Base-by-base conservation (phyloP, 768 basidiomycete genomes). In the Mycena amicta region DNA sequence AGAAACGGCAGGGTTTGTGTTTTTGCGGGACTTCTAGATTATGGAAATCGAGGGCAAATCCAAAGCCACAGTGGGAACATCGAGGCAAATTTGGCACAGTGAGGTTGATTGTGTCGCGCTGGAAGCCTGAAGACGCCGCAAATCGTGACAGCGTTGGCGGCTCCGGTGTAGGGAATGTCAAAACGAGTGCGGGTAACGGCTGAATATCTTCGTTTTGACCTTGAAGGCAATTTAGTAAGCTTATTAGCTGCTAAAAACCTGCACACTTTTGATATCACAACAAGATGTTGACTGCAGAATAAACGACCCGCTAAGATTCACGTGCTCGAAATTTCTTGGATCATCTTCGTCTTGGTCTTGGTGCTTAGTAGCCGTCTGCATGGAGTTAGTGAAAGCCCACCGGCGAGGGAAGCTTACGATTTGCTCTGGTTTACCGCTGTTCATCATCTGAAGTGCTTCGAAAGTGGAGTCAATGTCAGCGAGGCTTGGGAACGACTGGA, bases 141-240 rank as follows among this genome's bases (percentile, higher is more conserved):
- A 69, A 66, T 30, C 54, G 45, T 25, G 64, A 57, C 13, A 67
- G 66, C 28, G 57, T 61, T 22, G 64, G 66, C 29, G 67, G 56
- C 46, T 75, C 71, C 28, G 74, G 74, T 18, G 73, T 74, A 5
- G 71, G 72, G 25, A 66, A 68, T 31, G 74, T 75, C 56, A 75
- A 59, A 33, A 68, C 71, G 25, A 75, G 63, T 47, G 66, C 66
- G 15, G 74, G 74, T 31, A 72, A 45, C 52, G 41, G n/a, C 29
- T 11, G 46, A n/a, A 15, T 22, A 25, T 61, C 61, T 33, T 57
- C 52, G 46, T 43, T 50, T 31, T 49, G 22, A 30, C 23, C 59
- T 61, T 16, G 26, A n/a, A 22, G 43, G 18, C n/a, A n/a, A n/a
- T 20, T 29, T 11, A 37, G 52, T 1, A 25, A 55, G 18, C 15